These are phyloP conservation scores for Marsdenia floribunda DNA, from an alignment of 257 asterid genomes.

Conservation along the genomic window DNA sequence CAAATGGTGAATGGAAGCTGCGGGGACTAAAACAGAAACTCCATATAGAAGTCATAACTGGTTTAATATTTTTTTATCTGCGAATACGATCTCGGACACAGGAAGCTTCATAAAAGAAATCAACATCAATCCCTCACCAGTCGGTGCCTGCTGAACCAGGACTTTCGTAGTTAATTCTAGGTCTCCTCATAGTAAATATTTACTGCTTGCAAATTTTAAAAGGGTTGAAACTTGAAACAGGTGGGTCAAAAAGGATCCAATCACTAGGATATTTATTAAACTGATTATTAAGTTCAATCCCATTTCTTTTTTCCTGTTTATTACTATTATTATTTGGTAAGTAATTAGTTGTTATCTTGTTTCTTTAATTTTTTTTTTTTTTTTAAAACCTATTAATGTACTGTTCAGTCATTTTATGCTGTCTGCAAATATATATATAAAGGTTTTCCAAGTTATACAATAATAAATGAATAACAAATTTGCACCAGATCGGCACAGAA, in stretches of 20 bases:
- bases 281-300: no score
- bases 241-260: background rate
- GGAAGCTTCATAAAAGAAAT: background rate
- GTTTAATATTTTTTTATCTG: no score
- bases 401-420: no score
- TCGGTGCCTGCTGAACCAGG: background rate
- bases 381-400: background rate
- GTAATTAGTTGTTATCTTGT: no score
- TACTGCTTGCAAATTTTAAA: background rate
- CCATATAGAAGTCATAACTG: no score
- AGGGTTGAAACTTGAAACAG: background rate
- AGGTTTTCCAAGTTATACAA: no score
- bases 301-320: no score
- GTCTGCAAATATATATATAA: no score
- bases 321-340: no score
- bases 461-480: background rate
- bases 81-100: no score
- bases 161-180: background rate
- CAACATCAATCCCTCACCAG: background rate
- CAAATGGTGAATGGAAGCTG: no score
- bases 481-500: background rate
- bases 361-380: background rate
- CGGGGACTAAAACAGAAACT: no score
- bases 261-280: background rate
- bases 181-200: background rate